Base-by-base conservation (phyloP, 306 rosid genomes). In the Cucurbita maxima region DNA sequence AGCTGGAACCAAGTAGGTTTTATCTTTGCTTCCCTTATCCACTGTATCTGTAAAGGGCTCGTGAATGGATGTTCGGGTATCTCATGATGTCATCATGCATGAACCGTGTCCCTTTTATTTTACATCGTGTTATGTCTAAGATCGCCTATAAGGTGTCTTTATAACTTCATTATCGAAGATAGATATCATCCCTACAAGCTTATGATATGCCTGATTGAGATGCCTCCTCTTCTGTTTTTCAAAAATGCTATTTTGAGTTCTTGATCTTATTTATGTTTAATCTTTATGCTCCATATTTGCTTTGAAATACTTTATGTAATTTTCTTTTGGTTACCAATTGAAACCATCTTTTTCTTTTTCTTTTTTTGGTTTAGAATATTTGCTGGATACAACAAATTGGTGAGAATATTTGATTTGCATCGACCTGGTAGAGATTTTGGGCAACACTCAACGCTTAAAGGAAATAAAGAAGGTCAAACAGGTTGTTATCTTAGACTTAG, bases 361-460 rank as follows among this genome's bases (percentile, higher is more conserved):
- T 16, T 16, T 30, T 50, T 61, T 45, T 37, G 60, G 60, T 19
- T 4, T 53, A 94, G 99, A 84, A 90, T 94, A 82, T 94, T 85
- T 82, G 96, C 96, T 75, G 99, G 99, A 80, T 90, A 94, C 87
- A 94, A 94, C 85, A 94, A 91, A 84, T 77, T 85, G 69, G 85
- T 94, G 55, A 85, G 97, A 86, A 81, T 90, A 53, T 94, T 94
- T 94, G 96, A 91, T 87, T 78, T 94, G 64, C 99, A 94, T 79
- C 87, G 96, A 69, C 99, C 98, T 74, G 99, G 99, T 76, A 86
- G 99, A 79, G 95, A 91, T 75, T 94, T 86, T 83, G 70, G 82
- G 72, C 81, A 84, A 75, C 61, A 85, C 80, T 91, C 99, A 1
- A 90, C 96, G 0, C 86, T 83, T 30, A 87, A 87, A 80, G 90